A percentile compares a stretch with the other conserved stretches of the same genome.
These are phyloP conservation scores for Neofusicoccum kwambonambiense DNA, from an alignment of 2,329 filamentous ascomycete genomes.

Conservation along the genomic window DNA sequence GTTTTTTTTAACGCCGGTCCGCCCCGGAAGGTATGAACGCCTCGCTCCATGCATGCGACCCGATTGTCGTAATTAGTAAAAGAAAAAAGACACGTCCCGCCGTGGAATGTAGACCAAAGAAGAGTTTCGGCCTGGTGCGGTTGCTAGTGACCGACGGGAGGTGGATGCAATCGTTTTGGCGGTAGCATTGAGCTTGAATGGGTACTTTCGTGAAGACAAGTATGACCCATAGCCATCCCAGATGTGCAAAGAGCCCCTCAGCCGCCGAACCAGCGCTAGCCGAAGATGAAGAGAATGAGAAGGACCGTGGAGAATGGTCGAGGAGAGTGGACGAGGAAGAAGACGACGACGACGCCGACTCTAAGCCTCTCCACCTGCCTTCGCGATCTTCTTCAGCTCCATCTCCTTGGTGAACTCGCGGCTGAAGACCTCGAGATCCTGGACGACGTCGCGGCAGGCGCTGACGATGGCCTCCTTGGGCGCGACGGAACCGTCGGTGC, in stretches of 20 bases:
- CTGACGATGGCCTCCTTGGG: conserved; percentile 86
- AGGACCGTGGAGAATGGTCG: too few species aligned
- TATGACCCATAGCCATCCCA: too few species aligned
- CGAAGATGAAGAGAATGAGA: not conserved
- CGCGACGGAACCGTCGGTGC: conserved; percentile 84
- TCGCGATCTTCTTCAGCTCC: conserved; percentile 79
- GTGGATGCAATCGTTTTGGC: too few species aligned
- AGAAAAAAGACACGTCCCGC: not conserved
- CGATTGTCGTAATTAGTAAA: not conserved
- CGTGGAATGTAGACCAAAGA: not conserved
- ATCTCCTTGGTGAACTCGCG: conserved; percentile 91
- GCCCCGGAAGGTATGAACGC: not conserved
- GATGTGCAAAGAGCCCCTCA: too few species aligned
- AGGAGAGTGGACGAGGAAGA: too few species aligned
- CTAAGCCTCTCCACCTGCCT: conserved; percentile 18
- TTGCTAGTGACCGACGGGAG: too few species aligned
- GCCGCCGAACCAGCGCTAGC: too few species aligned
- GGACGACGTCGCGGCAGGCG: conserved; percentile 78
- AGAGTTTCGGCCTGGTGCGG: too few species aligned
- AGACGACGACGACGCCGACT: too few species aligned
- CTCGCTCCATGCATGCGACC: conserved; percentile 2
- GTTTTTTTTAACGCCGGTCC: not conserved
- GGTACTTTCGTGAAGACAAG: too few species aligned
- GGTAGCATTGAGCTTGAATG: too few species aligned
- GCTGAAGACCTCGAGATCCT: conserved; percentile 74